Base-by-base conservation (phyloP, 305 asterid species). In the Stenogyne calaminthoides region DNA sequence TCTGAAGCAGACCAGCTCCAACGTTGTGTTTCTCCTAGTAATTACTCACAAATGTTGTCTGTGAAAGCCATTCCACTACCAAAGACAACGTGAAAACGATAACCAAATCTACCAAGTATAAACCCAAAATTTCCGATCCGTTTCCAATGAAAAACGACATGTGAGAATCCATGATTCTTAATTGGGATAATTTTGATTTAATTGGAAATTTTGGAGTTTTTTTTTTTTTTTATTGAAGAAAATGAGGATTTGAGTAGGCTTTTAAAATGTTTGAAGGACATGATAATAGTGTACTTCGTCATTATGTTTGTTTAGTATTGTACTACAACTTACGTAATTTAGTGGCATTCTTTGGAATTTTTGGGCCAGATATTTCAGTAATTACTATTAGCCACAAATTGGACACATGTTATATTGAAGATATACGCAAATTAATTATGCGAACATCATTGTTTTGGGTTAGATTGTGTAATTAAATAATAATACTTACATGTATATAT, bases 41-140 rank as follows among this genome's bases (percentile, higher is more conserved):
- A 56, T 57, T 18, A 32, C 64, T 67, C 51, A 69, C 14, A 16
- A 51, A 69, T 15, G 71, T 76, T 34, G 79, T 76, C 75, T 76
- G 75, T 0, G 79, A 76, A 22, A 76, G 69, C 64, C 71, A 76
- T 39, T 76, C 79, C 6, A 61, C 65, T 1, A 61, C 3, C 12
- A 69, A 11, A 12, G 75, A 76, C 40, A 60, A 14, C 44, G 34
- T 7, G 42, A 76, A 69, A 36, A 76, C 71, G 2, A 54, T 25
- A 58, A 40, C 36, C 54, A 76, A 60, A 69, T 76, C 75, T 9
- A 69, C 20, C 12, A 52, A 22, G 70, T 68, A 36, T 16, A 22
- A 6, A 20, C 44, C n/a, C 46, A 37, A 60, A 68, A 10, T 60
- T 75, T 69, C 79, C 6, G 37, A 29, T 25, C 74, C 74, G 19